Percentiles rank a stretch among this genome's conserved stretches.
phyloP scores from a whole-genome alignment of 257 asterid genomes.

The Salvia rosmarinus region DNA sequence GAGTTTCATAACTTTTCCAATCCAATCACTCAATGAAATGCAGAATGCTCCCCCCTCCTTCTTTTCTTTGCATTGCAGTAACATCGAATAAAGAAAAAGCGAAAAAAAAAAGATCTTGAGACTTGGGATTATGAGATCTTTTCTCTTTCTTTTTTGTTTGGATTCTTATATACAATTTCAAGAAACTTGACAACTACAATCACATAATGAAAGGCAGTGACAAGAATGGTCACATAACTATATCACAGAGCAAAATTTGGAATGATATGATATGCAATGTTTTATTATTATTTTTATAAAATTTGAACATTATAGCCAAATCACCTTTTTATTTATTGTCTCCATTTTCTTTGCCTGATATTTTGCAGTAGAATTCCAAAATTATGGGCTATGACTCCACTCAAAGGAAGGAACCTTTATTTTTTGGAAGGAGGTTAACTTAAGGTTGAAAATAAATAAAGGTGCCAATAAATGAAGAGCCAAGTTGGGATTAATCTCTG shows the following conservation, averaged over 20 bases:
- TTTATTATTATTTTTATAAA: background rate
- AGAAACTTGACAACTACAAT: background rate
- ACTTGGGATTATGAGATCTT: background rate
- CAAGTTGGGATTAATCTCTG: conserved; percentile 10
- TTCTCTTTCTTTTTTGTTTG: background rate
- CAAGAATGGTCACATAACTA: too few species aligned
- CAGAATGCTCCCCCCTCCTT: too few species aligned
- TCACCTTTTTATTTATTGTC: background rate
- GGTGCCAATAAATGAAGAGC: conserved; percentile 19
- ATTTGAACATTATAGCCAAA: background rate
- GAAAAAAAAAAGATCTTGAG: background rate
- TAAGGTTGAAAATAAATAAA: too few species aligned
- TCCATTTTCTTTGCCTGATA: background rate
- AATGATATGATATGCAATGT: background rate
- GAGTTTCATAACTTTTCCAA: background rate
- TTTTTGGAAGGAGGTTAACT: background rate
- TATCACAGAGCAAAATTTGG: background rate
- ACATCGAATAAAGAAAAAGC: too few species aligned
- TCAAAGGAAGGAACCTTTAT: conserved; percentile 14
- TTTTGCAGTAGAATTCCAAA: conserved; percentile 23
- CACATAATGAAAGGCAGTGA: too few species aligned
- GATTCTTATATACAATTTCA: background rate
- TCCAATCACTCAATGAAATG: background rate
- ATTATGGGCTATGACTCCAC: conserved; percentile 23
- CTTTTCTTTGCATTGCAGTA: background rate